Evolutionary conservation across 768 basidiomycete species (phyloP).

Genomic region (Boletus pseudo-olivaceus): DNA sequence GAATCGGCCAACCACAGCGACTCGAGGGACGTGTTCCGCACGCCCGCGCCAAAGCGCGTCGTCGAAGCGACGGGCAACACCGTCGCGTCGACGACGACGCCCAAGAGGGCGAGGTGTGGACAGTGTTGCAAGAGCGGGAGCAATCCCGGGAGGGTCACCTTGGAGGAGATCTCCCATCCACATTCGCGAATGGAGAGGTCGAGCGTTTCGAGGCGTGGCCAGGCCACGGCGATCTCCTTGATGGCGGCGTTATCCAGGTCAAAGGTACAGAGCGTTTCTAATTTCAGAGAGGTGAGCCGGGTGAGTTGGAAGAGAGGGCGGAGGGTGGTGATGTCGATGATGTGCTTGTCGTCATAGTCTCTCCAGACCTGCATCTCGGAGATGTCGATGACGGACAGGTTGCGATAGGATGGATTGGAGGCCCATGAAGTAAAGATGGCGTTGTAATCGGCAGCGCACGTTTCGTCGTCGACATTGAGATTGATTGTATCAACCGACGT

Average conservation of each 20-base stretch:
- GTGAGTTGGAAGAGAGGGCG: constrained; percentile 26
- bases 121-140: constrained; percentile 21
- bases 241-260: constrained; percentile 23
- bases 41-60: constrained; percentile 16
- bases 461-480: constrained; percentile 32
- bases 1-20: constrained; percentile 29
- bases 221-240: constrained; percentile 24
- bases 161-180: constrained; percentile 30
- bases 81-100: constrained; percentile 29
- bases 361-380: constrained; percentile 30
- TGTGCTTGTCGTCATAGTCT: constrained; percentile 29
- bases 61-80: constrained; percentile 7
- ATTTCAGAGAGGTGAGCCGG: constrained; percentile 19
- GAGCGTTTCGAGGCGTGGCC: constrained; percentile 27
- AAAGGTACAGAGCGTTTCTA: constrained; percentile 30
- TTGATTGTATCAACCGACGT: constrained; percentile 29
- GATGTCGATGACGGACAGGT: constrained; percentile 25
- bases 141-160: constrained; percentile 24
- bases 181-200: constrained; percentile 30
- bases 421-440: constrained; percentile 24
- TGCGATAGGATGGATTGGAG: constrained; percentile 19
- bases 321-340: constrained; percentile 24
- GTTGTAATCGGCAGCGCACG: constrained; percentile 23
- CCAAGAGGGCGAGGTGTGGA: constrained; percentile 24
- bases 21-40: constrained; percentile 25